phyloP scores from a whole-genome alignment of 108 stramenopile genomes.

The Aureococcus anophagefferens region DNA sequence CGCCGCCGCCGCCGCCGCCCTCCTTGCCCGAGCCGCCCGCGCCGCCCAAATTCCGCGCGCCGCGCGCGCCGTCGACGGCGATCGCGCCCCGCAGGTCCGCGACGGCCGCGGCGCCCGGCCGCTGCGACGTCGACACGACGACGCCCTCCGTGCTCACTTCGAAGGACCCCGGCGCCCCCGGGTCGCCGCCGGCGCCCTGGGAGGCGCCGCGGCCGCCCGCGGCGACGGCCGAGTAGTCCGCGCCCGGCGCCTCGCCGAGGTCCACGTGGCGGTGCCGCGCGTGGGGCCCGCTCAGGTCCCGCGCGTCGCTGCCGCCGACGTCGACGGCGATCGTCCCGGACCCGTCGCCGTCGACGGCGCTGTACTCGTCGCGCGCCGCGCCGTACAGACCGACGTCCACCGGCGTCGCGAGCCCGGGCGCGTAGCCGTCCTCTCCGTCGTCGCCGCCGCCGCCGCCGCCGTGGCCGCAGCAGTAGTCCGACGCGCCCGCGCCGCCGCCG shows the following conservation, averaged over 20 bases:
- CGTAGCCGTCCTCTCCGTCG: not conserved
- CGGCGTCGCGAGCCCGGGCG: not conserved
- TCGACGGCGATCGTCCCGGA: no score
- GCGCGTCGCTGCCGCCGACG: no score
- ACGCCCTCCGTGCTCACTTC: not conserved
- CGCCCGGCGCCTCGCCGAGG: not conserved
- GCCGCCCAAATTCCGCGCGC: not conserved
- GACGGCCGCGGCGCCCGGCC: no score
- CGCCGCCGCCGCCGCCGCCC: not conserved
- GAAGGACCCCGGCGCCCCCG: not conserved
- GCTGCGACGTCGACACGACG: not conserved
- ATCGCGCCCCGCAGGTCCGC: no score
- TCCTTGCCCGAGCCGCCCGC: not conserved
- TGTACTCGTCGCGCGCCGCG: not conserved
- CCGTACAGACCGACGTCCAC: not conserved
- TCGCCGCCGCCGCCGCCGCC: not conserved
- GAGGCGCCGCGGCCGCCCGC: not conserved
- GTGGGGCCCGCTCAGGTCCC: no score
- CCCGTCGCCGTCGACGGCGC: not conserved
- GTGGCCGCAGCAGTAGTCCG: not conserved
- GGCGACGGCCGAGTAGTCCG: not conserved
- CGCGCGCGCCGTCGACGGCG: no score
- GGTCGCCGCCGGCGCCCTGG: not conserved
- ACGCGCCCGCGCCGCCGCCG: not conserved
- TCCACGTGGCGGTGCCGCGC: not conserved